Percentiles rank a stretch among this genome's conserved stretches.
Conservation (phyloP, 805 yeast genomes). For the Wickerhamomyces rabaulensis region DNA sequence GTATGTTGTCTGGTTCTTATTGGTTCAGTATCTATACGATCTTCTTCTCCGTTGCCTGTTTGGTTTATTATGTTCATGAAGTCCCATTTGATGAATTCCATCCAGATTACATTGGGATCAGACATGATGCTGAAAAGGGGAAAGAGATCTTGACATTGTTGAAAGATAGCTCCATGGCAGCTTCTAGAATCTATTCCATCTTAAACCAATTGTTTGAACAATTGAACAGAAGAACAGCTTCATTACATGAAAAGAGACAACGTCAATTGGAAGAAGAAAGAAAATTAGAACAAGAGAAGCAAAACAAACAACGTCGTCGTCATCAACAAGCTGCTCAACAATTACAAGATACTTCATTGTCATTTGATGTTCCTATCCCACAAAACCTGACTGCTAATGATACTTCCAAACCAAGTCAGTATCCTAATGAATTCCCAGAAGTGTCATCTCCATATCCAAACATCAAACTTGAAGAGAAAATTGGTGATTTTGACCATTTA, state of each 20-base stretch:
- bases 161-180: conserved; percentile 72
- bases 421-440: conserved; percentile 2
- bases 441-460: conserved; percentile 9
- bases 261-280: conserved; percentile 2
- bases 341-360: conserved; percentile 1
- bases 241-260: conserved; percentile 27
- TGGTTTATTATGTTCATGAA: conserved; percentile 72
- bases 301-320: conserved; percentile 6
- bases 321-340: conserved; percentile 5
- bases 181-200: conserved; percentile 73
- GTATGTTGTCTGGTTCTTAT: conserved; percentile 75
- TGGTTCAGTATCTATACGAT: conserved; percentile 91
- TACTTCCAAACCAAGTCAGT: neutral
- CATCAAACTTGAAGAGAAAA: conserved; percentile 18
- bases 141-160: conserved; percentile 64
- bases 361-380: conserved; percentile 20
- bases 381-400: conserved; percentile 20
- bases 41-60: conserved; percentile 82
- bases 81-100: conserved; percentile 39
- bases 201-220: conserved; percentile 78
- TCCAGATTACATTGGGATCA: conserved; percentile 51
- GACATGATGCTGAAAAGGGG: conserved; percentile 78
- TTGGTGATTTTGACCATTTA: conserved; percentile 22
- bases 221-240: conserved; percentile 67
- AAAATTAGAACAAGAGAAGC: conserved; percentile 6